Percentiles rank a stretch among this genome's conserved stretches.
These are phyloP conservation scores for Zygoascus tannicola DNA, from an alignment of 805 yeast genomes.

Conservation along the genomic window DNA sequence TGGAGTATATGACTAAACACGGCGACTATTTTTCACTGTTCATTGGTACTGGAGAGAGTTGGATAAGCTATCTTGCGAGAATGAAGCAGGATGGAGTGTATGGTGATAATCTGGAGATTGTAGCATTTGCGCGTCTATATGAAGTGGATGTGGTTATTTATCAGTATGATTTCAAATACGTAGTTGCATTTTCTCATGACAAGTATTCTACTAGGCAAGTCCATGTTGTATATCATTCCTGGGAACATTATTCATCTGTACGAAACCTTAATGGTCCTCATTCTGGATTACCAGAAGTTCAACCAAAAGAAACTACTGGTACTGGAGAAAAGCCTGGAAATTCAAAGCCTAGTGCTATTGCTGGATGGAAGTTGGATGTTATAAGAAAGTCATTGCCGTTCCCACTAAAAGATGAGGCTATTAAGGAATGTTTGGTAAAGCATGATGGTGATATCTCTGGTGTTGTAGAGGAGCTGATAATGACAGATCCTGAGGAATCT, in stretches of 20 bases:
- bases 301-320: slow-evolving; percentile 5
- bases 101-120: slow-evolving; percentile 35
- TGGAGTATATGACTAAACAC: slow-evolving; percentile 26
- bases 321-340: background rate
- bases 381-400: slow-evolving; percentile 21
- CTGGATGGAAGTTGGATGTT: slow-evolving; percentile 24
- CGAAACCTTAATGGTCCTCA: slow-evolving; percentile 32
- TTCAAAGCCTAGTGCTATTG: background rate
- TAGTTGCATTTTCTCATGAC: slow-evolving; percentile 21
- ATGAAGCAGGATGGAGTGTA: slow-evolving; percentile 33
- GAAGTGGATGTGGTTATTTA: slow-evolving; percentile 30
- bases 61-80: slow-evolving; percentile 27
- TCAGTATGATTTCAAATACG: slow-evolving; percentile 30
- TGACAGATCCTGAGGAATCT: slow-evolving; percentile 9
- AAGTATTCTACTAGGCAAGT: slow-evolving; percentile 7
- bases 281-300: slow-evolving; percentile 22
- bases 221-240: slow-evolving; percentile 34
- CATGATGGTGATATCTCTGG: slow-evolving; percentile 22
- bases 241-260: slow-evolving; percentile 38
- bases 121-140: slow-evolving; percentile 31
- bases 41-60: slow-evolving; percentile 24
- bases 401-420: slow-evolving; percentile 16
- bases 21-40: slow-evolving; percentile 26
- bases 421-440: slow-evolving; percentile 9
- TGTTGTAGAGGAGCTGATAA: slow-evolving; percentile 24